Conservation (phyloP, 2,329 filamentous ascomycete genomes). For the Zasmidium cellare region DNA sequence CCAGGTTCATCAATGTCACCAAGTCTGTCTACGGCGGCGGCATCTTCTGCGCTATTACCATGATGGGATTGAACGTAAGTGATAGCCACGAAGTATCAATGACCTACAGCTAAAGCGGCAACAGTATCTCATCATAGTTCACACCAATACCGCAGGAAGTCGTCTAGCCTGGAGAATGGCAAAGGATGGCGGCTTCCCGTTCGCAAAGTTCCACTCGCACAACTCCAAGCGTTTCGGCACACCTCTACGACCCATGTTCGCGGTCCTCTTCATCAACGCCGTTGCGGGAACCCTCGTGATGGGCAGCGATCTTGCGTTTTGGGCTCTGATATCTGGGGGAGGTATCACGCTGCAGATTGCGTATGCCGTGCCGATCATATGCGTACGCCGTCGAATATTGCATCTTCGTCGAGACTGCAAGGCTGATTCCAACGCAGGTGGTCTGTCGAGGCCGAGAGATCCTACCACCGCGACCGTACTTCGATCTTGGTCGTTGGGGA, state of each 20-base stretch:
- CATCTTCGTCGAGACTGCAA: neutral
- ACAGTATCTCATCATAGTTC: slow-evolving; percentile 9
- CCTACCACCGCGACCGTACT: neutral
- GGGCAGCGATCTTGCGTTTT: slow-evolving; percentile 1
- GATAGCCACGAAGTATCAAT: neutral
- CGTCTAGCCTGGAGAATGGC: slow-evolving; percentile 9
- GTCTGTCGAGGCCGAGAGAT: neutral
- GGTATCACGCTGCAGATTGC: slow-evolving; percentile 1
- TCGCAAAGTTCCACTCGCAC: neutral
- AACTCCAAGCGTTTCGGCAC: neutral
- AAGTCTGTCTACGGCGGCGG: slow-evolving; percentile 6
- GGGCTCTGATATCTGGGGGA: neutral
- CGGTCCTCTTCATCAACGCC: neutral
- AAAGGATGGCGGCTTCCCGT: slow-evolving; percentile 5
- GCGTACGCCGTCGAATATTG: neutral
- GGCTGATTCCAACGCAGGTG: neutral
- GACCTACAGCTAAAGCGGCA: neutral
- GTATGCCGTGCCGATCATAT: neutral
- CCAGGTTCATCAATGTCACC: slow-evolving; percentile 3
- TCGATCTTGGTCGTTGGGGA: neutral
- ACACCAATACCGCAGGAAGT: slow-evolving; percentile 6
- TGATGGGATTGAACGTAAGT: slow-evolving; percentile 8
- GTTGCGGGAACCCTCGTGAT: neutral
- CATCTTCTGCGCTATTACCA: slow-evolving; percentile 3
- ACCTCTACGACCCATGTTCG: slow-evolving; percentile 1